phyloP scores from a whole-genome alignment of 2,329 filamentous ascomycete genomes.

The Neocatenulostroma microsporum region DNA sequence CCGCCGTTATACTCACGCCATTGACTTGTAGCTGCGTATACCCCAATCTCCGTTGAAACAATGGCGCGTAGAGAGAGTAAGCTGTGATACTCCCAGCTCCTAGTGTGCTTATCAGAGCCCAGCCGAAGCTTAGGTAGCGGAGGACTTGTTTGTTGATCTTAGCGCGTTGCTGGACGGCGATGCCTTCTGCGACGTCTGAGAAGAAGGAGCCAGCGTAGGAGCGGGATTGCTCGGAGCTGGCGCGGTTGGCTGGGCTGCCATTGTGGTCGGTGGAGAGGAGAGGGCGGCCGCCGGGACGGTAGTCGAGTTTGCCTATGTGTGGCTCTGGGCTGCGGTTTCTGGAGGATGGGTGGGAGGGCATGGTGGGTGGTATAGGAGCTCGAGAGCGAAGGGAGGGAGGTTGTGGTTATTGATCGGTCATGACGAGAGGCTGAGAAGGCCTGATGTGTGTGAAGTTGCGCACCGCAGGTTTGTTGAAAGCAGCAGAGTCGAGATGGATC shows the following conservation, averaged over 20 bases:
- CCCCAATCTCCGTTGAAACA: constrained; percentile 76
- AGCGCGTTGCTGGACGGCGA: constrained; percentile 50
- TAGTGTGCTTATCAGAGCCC: constrained; percentile 57
- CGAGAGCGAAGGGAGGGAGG: too few species aligned
- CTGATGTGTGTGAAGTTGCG: too few species aligned
- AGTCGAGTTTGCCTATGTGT: constrained; percentile 46
- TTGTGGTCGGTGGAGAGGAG: constrained; percentile 33
- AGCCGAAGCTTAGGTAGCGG: constrained; percentile 51
- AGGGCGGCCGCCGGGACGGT: constrained; percentile 34
- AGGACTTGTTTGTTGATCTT: constrained; percentile 47
- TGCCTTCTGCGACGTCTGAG: constrained; percentile 53
- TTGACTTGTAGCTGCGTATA: constrained; percentile 94
- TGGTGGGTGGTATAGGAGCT: too few species aligned
- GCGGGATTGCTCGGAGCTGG: constrained; percentile 32
- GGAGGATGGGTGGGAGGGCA: constrained; percentile 4
- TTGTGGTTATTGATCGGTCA: too few species aligned
- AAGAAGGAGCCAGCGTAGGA: constrained; percentile 49
- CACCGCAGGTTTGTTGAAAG: too few species aligned
- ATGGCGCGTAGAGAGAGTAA: constrained; percentile 86
- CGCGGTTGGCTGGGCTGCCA: constrained; percentile 14
- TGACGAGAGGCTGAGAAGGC: too few species aligned
- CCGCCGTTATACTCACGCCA: constrained; percentile 75
- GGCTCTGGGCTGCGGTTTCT: constrained; percentile 4
- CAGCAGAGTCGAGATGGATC: too few species aligned
- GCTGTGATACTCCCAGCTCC: constrained; percentile 88